phyloP scores from a whole-genome alignment of 2,329 filamentous ascomycete genomes.

The Tolypocladium amazonense region DNA sequence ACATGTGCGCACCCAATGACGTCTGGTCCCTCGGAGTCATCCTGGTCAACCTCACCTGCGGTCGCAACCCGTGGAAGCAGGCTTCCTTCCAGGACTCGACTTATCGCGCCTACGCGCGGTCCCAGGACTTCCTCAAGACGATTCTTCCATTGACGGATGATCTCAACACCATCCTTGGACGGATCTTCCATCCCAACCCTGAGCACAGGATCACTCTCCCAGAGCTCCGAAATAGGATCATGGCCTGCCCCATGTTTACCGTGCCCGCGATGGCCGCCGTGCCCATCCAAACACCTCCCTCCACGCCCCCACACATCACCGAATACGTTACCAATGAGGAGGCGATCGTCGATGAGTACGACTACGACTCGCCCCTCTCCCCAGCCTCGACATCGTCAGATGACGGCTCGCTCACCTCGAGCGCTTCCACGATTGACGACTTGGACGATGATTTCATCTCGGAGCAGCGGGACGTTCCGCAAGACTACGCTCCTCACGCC shows the following conservation, averaged over 20 bases:
- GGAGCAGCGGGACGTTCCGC: constrained; percentile 28
- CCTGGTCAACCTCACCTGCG: constrained; percentile 92
- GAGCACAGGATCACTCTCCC: constrained; percentile 69
- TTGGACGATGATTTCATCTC: constrained; percentile 36
- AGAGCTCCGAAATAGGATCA: constrained; percentile 68
- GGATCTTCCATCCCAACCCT: constrained; percentile 82
- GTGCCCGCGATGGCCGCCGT: constrained; percentile 24
- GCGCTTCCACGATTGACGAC: constrained; percentile 40
- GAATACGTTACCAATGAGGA: constrained; percentile 40
- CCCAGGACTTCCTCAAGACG: constrained; percentile 77
- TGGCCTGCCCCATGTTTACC: constrained; percentile 68
- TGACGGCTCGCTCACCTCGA: constrained; percentile 45
- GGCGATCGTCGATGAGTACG: constrained; percentile 30
- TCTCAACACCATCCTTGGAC: constrained; percentile 74
- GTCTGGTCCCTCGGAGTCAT: constrained; percentile 98
- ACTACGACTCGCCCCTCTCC: constrained; percentile 36
- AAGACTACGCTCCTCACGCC: constrained; percentile 30
- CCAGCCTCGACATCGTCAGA: constrained; percentile 41
- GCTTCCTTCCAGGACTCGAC: constrained; percentile 89
- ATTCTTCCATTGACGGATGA: constrained; percentile 88
- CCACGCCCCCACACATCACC: constrained; percentile 29
- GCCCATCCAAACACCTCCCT: constrained; percentile 28
- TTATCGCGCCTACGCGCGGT: constrained; percentile 81
- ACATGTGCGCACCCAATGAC: constrained; percentile 89
- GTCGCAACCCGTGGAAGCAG: constrained; percentile 97